Conservation (phyloP, 306 rosid genomes). For the Quercus berberidifolia region DNA sequence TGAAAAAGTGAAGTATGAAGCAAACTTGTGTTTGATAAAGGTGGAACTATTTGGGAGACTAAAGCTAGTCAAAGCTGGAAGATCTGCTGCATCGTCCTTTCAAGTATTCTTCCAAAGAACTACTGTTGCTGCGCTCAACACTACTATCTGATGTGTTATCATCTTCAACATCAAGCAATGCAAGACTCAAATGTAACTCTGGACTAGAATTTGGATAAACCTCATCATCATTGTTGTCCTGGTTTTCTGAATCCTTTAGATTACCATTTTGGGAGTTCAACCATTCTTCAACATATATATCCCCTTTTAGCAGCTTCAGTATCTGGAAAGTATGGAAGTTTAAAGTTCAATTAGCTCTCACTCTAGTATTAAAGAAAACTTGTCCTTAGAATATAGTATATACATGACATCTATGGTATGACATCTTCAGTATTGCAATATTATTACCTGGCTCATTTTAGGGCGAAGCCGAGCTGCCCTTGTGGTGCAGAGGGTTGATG, state of each 20-base stretch:
- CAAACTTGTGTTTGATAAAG: neutral
- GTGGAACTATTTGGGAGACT: neutral
- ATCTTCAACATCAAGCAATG: conserved; percentile 66
- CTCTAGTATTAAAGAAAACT: neutral
- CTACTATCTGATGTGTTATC: conserved; percentile 50
- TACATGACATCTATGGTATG: conserved; percentile 3
- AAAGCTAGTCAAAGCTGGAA: conserved; percentile 65
- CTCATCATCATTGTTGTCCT: conserved; percentile 79
- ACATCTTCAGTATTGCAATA: neutral
- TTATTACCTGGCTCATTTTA: conserved; percentile 56
- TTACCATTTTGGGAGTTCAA: conserved; percentile 1
- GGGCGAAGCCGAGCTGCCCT: conserved; percentile 84
- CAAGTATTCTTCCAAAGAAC: conserved; percentile 36
- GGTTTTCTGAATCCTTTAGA: conserved; percentile 32
- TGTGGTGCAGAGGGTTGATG: conserved; percentile 70
- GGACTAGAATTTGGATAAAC: conserved; percentile 84
- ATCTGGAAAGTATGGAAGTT: conserved; percentile 39
- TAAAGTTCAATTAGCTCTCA: neutral
- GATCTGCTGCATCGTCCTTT: conserved; percentile 82
- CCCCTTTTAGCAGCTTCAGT: conserved; percentile 66
- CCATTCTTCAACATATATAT: conserved; percentile 29
- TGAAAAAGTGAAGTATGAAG: neutral
- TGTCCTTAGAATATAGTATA: neutral
- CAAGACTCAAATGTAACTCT: conserved; percentile 66
- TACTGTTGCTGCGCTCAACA: conserved; percentile 40